A percentile compares a stretch with the other conserved stretches of the same genome.
These are phyloP conservation scores for Oryza brachyantha DNA, from an alignment of 176 grass and related monocot genomes.

Conservation along the genomic window DNA sequence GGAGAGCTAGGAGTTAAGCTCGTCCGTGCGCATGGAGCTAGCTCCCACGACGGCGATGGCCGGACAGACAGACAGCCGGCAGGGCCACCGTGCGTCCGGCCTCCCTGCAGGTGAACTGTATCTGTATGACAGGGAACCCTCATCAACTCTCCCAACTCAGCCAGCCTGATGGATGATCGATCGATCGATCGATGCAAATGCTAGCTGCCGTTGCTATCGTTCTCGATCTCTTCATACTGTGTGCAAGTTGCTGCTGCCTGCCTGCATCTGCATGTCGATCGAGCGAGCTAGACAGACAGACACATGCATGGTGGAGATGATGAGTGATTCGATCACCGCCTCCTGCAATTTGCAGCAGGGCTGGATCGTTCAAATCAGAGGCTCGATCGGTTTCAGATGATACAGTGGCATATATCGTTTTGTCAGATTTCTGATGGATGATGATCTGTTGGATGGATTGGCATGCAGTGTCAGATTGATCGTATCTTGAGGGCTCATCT, in stretches of 20 bases:
- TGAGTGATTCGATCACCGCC: not conserved
- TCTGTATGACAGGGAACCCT: not conserved
- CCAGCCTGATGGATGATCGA: too few species aligned
- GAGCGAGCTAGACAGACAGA: too few species aligned
- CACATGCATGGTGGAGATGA: not conserved
- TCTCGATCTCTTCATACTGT: too few species aligned
- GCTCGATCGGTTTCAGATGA: not conserved
- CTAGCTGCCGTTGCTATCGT: not conserved
- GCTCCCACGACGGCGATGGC: not conserved
- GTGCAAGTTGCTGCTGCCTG: too few species aligned
- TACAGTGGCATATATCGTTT: not conserved
- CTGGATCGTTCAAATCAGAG: not conserved
- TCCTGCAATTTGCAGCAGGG: not conserved
- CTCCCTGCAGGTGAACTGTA: constrained; percentile 9
- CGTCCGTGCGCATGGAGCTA: not conserved
- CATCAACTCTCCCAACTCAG: not conserved
- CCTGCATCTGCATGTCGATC: too few species aligned
- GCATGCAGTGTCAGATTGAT: not conserved
- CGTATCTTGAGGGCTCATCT: not conserved
- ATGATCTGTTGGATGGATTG: not conserved
- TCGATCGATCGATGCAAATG: too few species aligned
- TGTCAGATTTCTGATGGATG: too few species aligned
- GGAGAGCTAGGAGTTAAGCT: not conserved
- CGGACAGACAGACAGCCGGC: constrained; percentile 20
- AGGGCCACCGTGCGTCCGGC: constrained; percentile 5